A percentile compares a stretch with the other conserved stretches of the same genome.
Conservation (phyloP, 768 basidiomycete genomes). For the Psilocybe cubensis region DNA sequence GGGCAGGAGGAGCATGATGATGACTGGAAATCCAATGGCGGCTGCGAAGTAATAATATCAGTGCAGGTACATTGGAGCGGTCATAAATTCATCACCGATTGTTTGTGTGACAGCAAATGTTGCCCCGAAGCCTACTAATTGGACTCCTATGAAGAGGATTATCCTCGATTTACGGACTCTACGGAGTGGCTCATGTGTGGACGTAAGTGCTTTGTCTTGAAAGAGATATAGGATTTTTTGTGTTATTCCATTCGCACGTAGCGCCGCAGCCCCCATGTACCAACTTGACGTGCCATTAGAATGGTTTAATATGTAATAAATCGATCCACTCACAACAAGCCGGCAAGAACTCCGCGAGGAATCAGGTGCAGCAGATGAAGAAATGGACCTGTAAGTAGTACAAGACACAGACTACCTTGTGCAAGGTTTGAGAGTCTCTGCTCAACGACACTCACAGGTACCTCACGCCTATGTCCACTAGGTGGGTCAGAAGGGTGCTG, state of each 20-base stretch:
- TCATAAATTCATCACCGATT: constrained; percentile 53
- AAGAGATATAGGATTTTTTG: constrained; percentile 80
- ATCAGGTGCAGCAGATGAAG: constrained; percentile 79
- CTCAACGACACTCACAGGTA: constrained; percentile 81
- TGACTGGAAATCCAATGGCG: constrained; percentile 89
- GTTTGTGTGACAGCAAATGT: constrained; percentile 94
- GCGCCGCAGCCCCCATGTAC: constrained; percentile 90
- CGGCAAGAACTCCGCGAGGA: constrained; percentile 82
- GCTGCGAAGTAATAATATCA: constrained; percentile 42
- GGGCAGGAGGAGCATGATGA: constrained; percentile 85
- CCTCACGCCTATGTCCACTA: constrained; percentile 39
- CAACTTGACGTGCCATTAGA: constrained; percentile 49
- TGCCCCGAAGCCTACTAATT: constrained; percentile 83
- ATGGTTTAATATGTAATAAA: not conserved
- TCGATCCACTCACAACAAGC: constrained; percentile 68
- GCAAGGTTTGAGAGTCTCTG: constrained; percentile 92
- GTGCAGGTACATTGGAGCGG: not conserved
- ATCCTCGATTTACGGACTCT: constrained; percentile 78
- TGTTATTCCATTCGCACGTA: constrained; percentile 83
- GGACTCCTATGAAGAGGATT: constrained; percentile 69
- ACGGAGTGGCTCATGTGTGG: constrained; percentile 69
- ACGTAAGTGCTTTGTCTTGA: constrained; percentile 67
- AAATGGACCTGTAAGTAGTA: constrained; percentile 82
- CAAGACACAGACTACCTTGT: constrained; percentile 79
- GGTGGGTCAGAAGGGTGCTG: constrained; percentile 23